These are phyloP conservation scores for Penicillium psychrofluorescens DNA, from an alignment of 495 filamentous ascomycete genomes.

Conservation along the genomic window DNA sequence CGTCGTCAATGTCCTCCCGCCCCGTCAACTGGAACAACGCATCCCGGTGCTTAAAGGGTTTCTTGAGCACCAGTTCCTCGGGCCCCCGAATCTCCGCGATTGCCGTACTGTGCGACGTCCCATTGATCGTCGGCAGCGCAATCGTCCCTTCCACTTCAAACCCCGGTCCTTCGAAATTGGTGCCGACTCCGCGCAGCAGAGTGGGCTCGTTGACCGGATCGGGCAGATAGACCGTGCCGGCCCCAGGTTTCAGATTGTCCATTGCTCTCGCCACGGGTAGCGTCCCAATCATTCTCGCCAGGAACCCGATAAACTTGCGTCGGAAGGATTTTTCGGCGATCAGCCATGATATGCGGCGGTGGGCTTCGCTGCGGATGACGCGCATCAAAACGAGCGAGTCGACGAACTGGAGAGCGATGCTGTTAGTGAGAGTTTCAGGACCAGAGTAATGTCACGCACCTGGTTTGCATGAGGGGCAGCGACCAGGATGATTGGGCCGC, in stretches of 20 bases:
- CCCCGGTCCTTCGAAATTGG: conserved; percentile 68
- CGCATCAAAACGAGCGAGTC: conserved; percentile 93
- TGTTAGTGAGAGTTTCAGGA: conserved; percentile 3
- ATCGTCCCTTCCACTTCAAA: conserved; percentile 75
- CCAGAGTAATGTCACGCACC: conserved; percentile 38
- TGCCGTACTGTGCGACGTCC: conserved; percentile 67
- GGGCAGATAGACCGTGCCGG: conserved; percentile 83
- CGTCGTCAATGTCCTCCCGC: conserved; percentile 54
- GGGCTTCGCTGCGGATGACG: conserved; percentile 73
- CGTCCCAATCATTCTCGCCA: conserved; percentile 71
- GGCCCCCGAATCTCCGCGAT: conserved; percentile 72
- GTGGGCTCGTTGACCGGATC: conserved; percentile 78
- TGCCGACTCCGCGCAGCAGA: conserved; percentile 78
- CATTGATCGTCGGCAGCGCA: conserved; percentile 77
- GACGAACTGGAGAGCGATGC: conserved; percentile 59
- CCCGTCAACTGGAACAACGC: conserved; percentile 74
- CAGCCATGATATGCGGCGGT: conserved; percentile 82
- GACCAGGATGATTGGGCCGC: conserved; percentile 88
- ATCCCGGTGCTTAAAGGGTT: conserved; percentile 65
- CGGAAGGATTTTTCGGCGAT: conserved; percentile 92
- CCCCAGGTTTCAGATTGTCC: conserved; percentile 73
- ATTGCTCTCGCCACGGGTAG: conserved; percentile 86
- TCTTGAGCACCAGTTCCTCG: conserved; percentile 80
- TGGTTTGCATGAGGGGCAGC: conserved; percentile 99
- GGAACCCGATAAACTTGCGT: conserved; percentile 75